These are phyloP conservation scores for Diaporthe vexans DNA, from an alignment of 2,329 filamentous ascomycete genomes.

Conservation along the genomic window DNA sequence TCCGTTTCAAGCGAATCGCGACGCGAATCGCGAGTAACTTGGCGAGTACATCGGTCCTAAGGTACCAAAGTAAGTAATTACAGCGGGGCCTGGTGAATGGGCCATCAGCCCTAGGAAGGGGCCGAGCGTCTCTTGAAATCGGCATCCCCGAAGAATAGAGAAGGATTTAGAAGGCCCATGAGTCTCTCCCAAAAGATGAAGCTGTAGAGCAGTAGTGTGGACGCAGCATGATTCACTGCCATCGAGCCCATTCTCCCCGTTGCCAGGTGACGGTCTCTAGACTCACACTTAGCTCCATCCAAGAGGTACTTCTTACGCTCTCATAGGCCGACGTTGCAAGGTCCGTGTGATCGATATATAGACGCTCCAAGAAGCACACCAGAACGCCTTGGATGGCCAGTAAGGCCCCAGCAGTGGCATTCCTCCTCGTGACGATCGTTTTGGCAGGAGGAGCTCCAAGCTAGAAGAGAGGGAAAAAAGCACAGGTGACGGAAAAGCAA, in stretches of 20 bases:
- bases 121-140: conserved; percentile 1
- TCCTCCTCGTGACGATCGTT: conserved; percentile 12
- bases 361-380: neutral
- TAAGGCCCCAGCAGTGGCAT: neutral
- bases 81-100: neutral
- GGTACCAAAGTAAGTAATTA: neutral
- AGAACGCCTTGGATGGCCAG: neutral
- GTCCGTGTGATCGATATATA: neutral
- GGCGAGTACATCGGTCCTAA: neutral
- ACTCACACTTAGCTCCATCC: neutral
- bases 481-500: neutral
- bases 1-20: neutral
- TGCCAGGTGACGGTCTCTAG: neutral
- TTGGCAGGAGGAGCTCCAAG: neutral
- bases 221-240: neutral
- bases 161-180: neutral
- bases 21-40: neutral
- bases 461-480: neutral
- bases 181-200: neutral
- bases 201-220: neutral
- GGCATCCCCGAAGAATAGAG: neutral
- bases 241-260: neutral
- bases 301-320: neutral
- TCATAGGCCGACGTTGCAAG: neutral
- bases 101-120: conserved; percentile 3